Evolutionary conservation across 805 yeast species (phyloP), one percentile per base, ranked within the genome.

Genomic region (Limtongozyma cylindracea): DNA sequence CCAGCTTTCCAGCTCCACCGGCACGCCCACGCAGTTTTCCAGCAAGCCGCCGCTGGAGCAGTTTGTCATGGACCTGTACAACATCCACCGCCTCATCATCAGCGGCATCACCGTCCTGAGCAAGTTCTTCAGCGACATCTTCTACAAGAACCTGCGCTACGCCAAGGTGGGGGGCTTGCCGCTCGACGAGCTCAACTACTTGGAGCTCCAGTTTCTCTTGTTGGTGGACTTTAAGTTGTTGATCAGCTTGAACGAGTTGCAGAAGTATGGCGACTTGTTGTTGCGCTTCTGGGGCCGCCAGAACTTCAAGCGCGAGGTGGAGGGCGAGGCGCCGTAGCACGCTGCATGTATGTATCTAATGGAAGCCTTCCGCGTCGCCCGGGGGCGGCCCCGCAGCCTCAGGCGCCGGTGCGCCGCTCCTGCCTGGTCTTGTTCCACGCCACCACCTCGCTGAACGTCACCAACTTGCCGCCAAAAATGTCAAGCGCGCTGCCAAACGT

Each of bases 401-500:
- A n/a, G n/a, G n/a, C n/a, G n/a, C n/a, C n/a, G n/a, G n/a, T n/a
- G n/a, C n/a, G n/a, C n/a, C n/a, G n/a, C n/a, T n/a, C n/a, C n/a
- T n/a, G n/a, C n/a, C n/a, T n/a, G n/a, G n/a, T n/a, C n/a, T n/a
- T n/a, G n/a, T n/a, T n/a, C n/a, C n/a, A n/a, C n/a, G n/a, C n/a
- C n/a, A n/a, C n/a, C n/a, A n/a, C n/a, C n/a, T n/a, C n/a, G n/a
- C n/a, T n/a, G n/a, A n/a, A n/a, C n/a, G n/a, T n/a, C n/a, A n/a
- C n/a, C n/a, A n/a, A n/a, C n/a, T n/a, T n/a, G n/a, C 99, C 99
- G 1, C 99, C 99, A 51, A 84, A 88, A 8, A 88, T 77, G 40
- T 88, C 98, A 24, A 88, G 47, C 0, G 95, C 72, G 39, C 91
- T 73, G 2, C 99, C 99, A 37, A 49, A 82, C 0, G 98, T 88